Percentiles rank a stretch among this genome's conserved stretches.
Evolutionary conservation across 1,284 basidiomycete genomes (phyloP).

Genomic region (Pseudozyma tsukubaensis): DNA sequence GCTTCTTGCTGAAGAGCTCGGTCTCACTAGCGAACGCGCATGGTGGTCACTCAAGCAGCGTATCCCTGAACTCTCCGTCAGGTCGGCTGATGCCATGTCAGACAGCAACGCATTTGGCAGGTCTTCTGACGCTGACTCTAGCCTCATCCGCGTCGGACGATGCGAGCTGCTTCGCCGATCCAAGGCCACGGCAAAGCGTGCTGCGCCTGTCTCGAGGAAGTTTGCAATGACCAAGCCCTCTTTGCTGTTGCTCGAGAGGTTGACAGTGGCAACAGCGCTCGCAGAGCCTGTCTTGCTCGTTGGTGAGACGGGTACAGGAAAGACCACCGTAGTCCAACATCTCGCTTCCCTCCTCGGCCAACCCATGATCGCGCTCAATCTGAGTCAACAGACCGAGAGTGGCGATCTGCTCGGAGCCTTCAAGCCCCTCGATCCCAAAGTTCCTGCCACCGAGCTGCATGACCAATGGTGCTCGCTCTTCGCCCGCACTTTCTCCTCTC

Average conservation of each 20-base stretch:
- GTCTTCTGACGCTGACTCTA: slow-evolving; percentile 9
- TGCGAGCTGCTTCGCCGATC: slow-evolving; percentile 45
- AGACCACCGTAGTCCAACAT: slow-evolving; percentile 92
- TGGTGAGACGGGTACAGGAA: slow-evolving; percentile 98
- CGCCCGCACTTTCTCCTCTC: slow-evolving; percentile 85
- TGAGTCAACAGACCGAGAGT: slow-evolving; percentile 96
- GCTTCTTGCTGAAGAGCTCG: slow-evolving; percentile 54
- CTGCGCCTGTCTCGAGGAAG: slow-evolving; percentile 43
- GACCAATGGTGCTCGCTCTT: slow-evolving; percentile 85
- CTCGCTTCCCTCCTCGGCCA: slow-evolving; percentile 83
- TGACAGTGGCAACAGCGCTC: slow-evolving; percentile 80
- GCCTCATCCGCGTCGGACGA: slow-evolving; percentile 42
- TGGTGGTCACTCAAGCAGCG: slow-evolving; percentile 55
- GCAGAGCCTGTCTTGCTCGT: slow-evolving; percentile 90
- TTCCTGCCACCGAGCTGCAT: slow-evolving; percentile 82
- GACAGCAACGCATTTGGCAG: not conserved
- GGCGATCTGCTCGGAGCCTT: slow-evolving; percentile 94
- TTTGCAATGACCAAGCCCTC: slow-evolving; percentile 94
- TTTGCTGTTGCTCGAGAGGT: slow-evolving; percentile 81
- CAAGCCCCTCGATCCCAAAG: slow-evolving; percentile 82
- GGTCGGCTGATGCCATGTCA: slow-evolving; percentile 9
- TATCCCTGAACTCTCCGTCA: slow-evolving; percentile 55
- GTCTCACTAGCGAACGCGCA: slow-evolving; percentile 56
- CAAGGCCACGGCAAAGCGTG: slow-evolving; percentile 21
- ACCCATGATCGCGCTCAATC: slow-evolving; percentile 86